Evolutionary conservation across 306 rosid genomes (phyloP).

Genomic region (Quercus mongolica): DNA sequence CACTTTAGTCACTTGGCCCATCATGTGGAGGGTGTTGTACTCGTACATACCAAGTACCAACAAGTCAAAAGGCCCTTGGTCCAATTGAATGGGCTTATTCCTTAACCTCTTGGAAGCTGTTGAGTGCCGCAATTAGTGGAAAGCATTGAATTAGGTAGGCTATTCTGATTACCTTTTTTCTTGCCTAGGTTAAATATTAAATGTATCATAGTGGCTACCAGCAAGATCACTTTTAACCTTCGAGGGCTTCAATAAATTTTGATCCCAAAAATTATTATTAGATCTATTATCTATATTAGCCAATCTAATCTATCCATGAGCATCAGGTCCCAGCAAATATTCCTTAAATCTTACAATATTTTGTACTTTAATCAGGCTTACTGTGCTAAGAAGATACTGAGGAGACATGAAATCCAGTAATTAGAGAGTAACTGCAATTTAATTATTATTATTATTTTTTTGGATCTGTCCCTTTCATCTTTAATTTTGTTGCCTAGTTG

Average conservation of each 20-base stretch:
- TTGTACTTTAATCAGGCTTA: constrained; percentile 10
- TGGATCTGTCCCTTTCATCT: constrained; percentile 1
- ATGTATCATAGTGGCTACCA: neutral
- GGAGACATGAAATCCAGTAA: constrained; percentile 39
- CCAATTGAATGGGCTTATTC: too few species aligned
- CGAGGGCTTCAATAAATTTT: neutral
- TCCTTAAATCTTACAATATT: constrained; percentile 34
- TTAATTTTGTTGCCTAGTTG: neutral
- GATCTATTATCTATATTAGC: constrained; percentile 15
- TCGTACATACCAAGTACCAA: too few species aligned
- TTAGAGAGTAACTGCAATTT: constrained; percentile 12
- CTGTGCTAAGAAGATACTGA: constrained; percentile 4
- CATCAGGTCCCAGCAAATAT: constrained; percentile 38
- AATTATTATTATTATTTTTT: neutral
- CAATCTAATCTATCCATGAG: neutral
- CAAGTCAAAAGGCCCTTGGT: too few species aligned
- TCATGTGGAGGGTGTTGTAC: too few species aligned
- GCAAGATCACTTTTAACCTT: neutral
- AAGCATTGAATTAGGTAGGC: neutral
- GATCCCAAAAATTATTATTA: neutral
- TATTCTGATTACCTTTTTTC: neutral
- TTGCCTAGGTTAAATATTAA: neutral
- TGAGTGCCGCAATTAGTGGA: too few species aligned
- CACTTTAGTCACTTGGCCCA: too few species aligned
- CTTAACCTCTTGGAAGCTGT: too few species aligned